Evolutionary conservation across 1,139 yeast species (phyloP), one percentile per base, ranked within the genome.

Genomic region (Hemisphaericaspora xylanilytica): DNA sequence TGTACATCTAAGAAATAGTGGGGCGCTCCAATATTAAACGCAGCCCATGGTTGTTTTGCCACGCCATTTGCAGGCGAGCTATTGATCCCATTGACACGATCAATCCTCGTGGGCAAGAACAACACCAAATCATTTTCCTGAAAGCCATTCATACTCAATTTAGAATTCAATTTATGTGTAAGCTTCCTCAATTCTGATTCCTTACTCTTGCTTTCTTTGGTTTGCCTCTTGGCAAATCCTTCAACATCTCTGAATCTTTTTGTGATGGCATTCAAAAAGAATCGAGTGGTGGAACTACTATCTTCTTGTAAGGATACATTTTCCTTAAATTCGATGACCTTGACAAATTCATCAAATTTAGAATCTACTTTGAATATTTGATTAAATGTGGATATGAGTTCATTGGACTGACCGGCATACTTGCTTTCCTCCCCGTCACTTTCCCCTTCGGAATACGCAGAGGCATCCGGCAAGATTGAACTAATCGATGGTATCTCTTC

Each of bases 231-330:
- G 1, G 97, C 97, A 50, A 89, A 72, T n/a, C 84, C 81, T 58
- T 92, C 97, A 36, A 90, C 95, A 55, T 90, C 97, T 43, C 78
- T 78, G 54, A 92, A 89, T 44, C 98, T 70, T 53, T 84, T 81
- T 25, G 82, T 71, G 2, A 89, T 81, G 1, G 89, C 81, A 35
- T 75, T 73, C 36, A 81, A 71, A 52, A 84, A 80, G 41, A 83
- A 66, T 31, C 48, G 52, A 28, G 70, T 44, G 31, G 70, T 45
- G 15, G 45, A 37, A 4, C 48, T 44, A 27, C 51, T 54, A 28
- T 56, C 61, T 11, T 57, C 61, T 31, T 56, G 62, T 24, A 59
- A 41, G 37, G 52, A 58, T 9, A 55, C 74, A 43, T 67, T 67
- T 45, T 80, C 63, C 36, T 56, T 61, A 48, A 68, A 68, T 11